Percentiles rank a stretch among this genome's conserved stretches.
Conservation (phyloP, 768 basidiomycete genomes). For the Fomitopsis serialis region DNA sequence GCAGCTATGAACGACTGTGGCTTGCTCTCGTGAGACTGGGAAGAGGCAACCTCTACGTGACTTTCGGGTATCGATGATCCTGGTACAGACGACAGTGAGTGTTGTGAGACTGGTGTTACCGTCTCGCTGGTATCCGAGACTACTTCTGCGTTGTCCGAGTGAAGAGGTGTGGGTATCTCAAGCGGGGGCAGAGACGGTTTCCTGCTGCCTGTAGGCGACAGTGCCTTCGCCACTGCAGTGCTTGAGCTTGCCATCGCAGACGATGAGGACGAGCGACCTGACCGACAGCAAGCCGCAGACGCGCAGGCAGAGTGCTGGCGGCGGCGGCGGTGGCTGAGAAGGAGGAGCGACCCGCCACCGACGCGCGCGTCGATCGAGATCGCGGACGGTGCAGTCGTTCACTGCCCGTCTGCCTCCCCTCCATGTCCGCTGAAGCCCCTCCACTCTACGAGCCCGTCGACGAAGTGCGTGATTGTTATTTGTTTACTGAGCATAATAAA, state of each 20-base stretch:
- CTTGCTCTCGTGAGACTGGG: slow-evolving; percentile 10
- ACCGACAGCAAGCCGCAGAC: no score
- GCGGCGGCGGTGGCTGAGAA: no score
- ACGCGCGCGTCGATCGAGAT: background rate
- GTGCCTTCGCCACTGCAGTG: background rate
- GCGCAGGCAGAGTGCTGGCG: no score
- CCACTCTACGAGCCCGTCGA: slow-evolving; percentile 1
- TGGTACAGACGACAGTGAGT: slow-evolving; percentile 5
- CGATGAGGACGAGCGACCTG: no score
- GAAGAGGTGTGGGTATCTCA: background rate
- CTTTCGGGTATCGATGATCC: background rate
- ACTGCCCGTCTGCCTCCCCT: background rate
- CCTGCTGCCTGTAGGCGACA: background rate
- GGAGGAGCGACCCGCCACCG: no score
- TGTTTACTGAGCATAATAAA: slow-evolving; percentile 5
- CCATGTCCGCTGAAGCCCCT: background rate
- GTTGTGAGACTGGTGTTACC: slow-evolving; percentile 18
- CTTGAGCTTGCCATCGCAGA: no score
- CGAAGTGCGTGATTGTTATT: slow-evolving; percentile 2
- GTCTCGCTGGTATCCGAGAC: slow-evolving; percentile 16
- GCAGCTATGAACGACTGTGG: slow-evolving; percentile 1
- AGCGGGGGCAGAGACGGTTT: background rate
- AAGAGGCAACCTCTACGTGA: slow-evolving; percentile 7
- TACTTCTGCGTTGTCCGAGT: background rate
- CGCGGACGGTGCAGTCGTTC: background rate